Evolutionary conservation across 2,329 filamentous ascomycete genomes (phyloP), one percentile per base, ranked within the genome.

Genomic region (Aspergillus sp.): DNA sequence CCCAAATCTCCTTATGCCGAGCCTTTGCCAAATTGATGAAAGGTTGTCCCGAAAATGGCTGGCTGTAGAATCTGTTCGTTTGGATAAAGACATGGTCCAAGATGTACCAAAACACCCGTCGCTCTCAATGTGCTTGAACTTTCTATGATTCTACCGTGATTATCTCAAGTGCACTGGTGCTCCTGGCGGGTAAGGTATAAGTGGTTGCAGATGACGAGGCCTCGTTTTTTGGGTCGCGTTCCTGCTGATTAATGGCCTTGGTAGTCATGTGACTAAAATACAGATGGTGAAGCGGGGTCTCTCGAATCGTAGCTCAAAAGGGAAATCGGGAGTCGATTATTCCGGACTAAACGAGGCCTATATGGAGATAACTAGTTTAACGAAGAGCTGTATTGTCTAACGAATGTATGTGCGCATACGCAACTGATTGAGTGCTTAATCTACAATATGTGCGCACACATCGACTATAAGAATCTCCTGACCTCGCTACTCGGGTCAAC

Each of bases 1-100:
- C 37, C n/a, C n/a, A 39, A 39, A 39, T 39, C 37, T 39, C 37
- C 37, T 39, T 7, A 39, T 39, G n/a, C 37, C 37, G 37, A 39
- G 37, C 37, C n/a, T 39, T 39, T 39, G 37, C 37, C 37, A 39
- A 39, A 39, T 39, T 39, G 37, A 39, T 39, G 37, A 39, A 39
- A 39, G 37, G 37, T 10, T 39, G 37, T 39, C 37, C 37, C 37
- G n/a, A 39, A 39, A 39, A 39, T 39, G 37, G 37, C 37, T 39
- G 37, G 37, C 37, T 10, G 37, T 39, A 39, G 37, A 15, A 39
- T 39, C 19, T 39, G 37, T 39, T 39, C 37, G n/a, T 9, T 39
- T 9, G 37, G 37, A 39, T 39, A 39, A 39, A 39, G 37, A 39
- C 37, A 39, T 39, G 37, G 37, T 39, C 37, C 37, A 39, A 39